phyloP scores from a whole-genome alignment of 768 basidiomycete species.

The Leccinum variicolor region DNA sequence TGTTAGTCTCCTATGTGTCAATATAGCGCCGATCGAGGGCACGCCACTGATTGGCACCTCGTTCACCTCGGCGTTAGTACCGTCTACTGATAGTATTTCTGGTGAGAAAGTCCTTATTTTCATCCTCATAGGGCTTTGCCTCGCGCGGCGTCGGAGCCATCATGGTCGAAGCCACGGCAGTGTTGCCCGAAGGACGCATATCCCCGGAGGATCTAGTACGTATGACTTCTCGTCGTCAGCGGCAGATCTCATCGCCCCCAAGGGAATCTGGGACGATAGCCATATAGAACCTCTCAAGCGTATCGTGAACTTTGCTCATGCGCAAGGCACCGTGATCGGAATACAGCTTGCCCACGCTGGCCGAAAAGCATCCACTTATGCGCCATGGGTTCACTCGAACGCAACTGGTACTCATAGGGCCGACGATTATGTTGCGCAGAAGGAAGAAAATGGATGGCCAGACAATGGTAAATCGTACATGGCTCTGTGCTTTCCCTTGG shows the following conservation, averaged over 20 bases:
- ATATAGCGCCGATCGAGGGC: constrained; percentile 71
- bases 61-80: constrained; percentile 64
- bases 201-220: constrained; percentile 70
- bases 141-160: constrained; percentile 70
- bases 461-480: constrained; percentile 43
- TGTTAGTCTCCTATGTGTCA: constrained; percentile 76
- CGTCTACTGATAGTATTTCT: background rate
- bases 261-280: constrained; percentile 73
- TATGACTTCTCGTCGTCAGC: constrained; percentile 4
- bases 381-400: constrained; percentile 59
- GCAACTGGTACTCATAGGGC: constrained; percentile 31
- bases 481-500: background rate
- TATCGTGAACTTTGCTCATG: constrained; percentile 71
- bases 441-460: constrained; percentile 69
- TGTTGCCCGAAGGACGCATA: constrained; percentile 73
- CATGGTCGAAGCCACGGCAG: constrained; percentile 70
- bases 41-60: constrained; percentile 80
- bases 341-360: constrained; percentile 78
- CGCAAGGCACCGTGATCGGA: constrained; percentile 67
- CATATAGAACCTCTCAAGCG: constrained; percentile 69
- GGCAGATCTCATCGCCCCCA: background rate
- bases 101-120: background rate
- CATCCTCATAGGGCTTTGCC: constrained; percentile 49
- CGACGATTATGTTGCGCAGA: constrained; percentile 35
- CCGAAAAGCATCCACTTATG: constrained; percentile 64